Percentiles rank a stretch among this genome's conserved stretches.
Evolutionary conservation across 2,329 filamentous ascomycete species (phyloP).

Genomic region (Aspergillus sp.): DNA sequence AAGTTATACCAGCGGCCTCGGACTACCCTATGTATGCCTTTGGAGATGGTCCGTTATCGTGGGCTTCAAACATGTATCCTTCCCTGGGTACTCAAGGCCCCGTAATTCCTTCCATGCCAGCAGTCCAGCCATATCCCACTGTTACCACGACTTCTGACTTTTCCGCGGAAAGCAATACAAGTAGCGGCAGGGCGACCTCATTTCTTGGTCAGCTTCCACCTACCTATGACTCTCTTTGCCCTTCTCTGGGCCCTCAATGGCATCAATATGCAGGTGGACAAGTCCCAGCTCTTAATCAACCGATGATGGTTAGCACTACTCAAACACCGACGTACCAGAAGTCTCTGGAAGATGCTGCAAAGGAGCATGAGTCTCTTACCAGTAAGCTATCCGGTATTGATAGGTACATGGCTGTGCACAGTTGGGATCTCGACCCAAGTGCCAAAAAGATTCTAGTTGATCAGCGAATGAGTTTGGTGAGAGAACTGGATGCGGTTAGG

Average conservation of each 20-base stretch:
- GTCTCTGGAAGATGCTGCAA: constrained; percentile 32
- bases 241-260: constrained; percentile 14
- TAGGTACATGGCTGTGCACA: constrained; percentile 42
- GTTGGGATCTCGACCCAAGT: constrained; percentile 38
- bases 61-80: constrained; percentile 21
- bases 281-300: constrained; percentile 14
- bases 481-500: constrained; percentile 40
- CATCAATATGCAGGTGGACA: constrained; percentile 8
- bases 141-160: constrained; percentile 13
- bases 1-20: constrained; percentile 14
- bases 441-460: constrained; percentile 39
- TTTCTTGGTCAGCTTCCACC: constrained; percentile 11
- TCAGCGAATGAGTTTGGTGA: constrained; percentile 39
- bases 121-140: constrained; percentile 17
- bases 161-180: constrained; percentile 9
- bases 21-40: constrained; percentile 15
- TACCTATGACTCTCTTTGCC: constrained; percentile 14
- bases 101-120: constrained; percentile 14
- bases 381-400: constrained; percentile 40
- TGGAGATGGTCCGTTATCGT: constrained; percentile 17
- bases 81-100: constrained; percentile 15
- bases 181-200: constrained; percentile 2
- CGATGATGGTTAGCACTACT: constrained; percentile 9
- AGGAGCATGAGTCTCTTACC: constrained; percentile 34
- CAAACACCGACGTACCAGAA: constrained; percentile 22